Base-by-base conservation (phyloP, 2,329 filamentous ascomycete genomes). In the Arthroderma sp. region DNA sequence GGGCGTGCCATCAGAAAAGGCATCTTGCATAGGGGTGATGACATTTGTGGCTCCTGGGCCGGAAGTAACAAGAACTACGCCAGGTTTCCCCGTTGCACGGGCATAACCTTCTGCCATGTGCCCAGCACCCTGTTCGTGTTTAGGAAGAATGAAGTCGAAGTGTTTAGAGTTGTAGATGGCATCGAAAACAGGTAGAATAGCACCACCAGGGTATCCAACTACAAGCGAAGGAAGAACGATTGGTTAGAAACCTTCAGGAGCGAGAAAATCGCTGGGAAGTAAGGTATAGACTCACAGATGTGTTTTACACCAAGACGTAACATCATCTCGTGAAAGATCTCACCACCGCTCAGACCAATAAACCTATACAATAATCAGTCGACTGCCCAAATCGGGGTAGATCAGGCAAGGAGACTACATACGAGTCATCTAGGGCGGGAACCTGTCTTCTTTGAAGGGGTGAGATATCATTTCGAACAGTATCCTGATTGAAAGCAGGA, bases 281-380 rank as follows among this genome's bases (percentile, higher is more conserved):
- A 22, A 22, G 15, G 3, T 22, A 22, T 22, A 22, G 51, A 81
- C 86, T 61, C 74, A 94, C 86, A 96, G 60, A 96, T 77, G 65
- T 95, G 86, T 71, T 95, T 91, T 46, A 98, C 89, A 56, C 74
- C 77, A 56, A 89, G 84, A 59, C 89, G 77, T 50, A 94, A 74
- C 88, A 98, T 95, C 89, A 96, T 96, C 69, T 96, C 89, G 66
- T 96, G 88, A 68, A 96, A 94, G 56, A 96, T 95, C 66, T 95
- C 82, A 61, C 91, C 91, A 61, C 91, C 89, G 41, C 80, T 94
- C 74, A 88, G 89, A 51, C 89, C 89, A 59, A 96, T 86, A 66
- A 96, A 94, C 49, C 82, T 86, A 53, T 45, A 43, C 15, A 8
- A 34, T 11, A 4, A 46, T 56, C 41, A 53, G 53, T 45, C 29